Evolutionary conservation across 495 filamentous ascomycete genomes (phyloP), one percentile per base, ranked within the genome.

Genomic region (Hyaloscypha bicolor): DNA sequence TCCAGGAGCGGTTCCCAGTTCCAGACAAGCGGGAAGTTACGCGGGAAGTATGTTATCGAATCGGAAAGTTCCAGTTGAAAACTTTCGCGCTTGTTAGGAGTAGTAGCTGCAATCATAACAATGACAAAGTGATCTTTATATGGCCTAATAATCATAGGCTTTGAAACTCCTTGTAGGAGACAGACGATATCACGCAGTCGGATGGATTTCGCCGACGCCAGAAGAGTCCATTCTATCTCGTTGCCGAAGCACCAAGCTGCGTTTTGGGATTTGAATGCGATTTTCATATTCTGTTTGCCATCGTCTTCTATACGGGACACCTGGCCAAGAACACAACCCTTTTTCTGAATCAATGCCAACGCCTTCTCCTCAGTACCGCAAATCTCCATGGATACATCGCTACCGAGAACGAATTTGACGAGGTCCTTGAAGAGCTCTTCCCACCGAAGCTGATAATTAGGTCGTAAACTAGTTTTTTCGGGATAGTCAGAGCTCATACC

Each of bases 141-240:
- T 37, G 42, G 60, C 58, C 71, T 71, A 53, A 75, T 57, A 45
- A 76, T 72, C 31, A 61, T 71, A 45, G 72, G 72, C n/a, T 66
- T 64, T 66, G 42, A 65, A 62, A 69, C 67, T 63, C 71, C 73
- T 64, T 71, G 53, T 21, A 76, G 55, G 62, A 73, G 67, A 67
- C 74, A 76, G 69, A 76, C 31, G 45, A 75, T 16, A 63, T 76
- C 71, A 35, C 69, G 63, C 5, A 62, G 35, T 39, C 62, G 67
- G 52, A 75, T 64, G 30, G 66, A 48, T 31, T 66, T 69, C 51
- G 70, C 70, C 55, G 70, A 71, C 22, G 64, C 63, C 59, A 69
- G 55, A 73, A 71, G 55, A 32, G 64, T 48, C 64, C 53, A 25
- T 16, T 31, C 55, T 14, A 9, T 57, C 52, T 30, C 2, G 19